A percentile compares a stretch with the other conserved stretches of the same genome.
phyloP scores from a whole-genome alignment of 306 rosid species.

The Benincasa hispida region DNA sequence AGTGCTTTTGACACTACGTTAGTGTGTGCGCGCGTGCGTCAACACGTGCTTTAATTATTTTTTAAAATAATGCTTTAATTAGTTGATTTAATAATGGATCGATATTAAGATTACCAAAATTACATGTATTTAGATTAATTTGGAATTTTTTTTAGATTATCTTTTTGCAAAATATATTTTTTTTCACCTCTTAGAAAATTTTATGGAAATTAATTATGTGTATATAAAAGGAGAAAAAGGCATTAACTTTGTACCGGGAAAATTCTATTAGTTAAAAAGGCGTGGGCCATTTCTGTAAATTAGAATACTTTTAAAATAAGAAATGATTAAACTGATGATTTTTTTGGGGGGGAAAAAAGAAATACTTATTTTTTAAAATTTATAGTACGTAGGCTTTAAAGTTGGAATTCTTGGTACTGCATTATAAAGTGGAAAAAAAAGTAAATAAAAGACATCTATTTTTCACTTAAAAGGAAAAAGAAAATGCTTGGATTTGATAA shows the following conservation, averaged over 20 bases:
- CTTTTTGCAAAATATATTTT: too few species aligned
- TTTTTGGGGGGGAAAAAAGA: neutral
- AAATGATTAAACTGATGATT: neutral
- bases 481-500: neutral
- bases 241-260: neutral
- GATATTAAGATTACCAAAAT: too few species aligned
- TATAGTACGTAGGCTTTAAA: neutral
- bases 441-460: neutral
- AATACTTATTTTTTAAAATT: neutral
- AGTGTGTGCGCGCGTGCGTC: too few species aligned
- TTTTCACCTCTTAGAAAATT: too few species aligned
- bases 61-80: too few species aligned
- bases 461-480: neutral
- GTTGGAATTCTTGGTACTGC: neutral
- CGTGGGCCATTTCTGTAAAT: neutral
- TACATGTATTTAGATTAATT: too few species aligned
- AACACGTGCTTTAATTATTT: too few species aligned
- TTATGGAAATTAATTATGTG: neutral
- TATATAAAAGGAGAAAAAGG: neutral
- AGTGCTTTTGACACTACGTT: too few species aligned
- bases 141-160: too few species aligned
- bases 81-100: too few species aligned
- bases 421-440: neutral
- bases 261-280: neutral
- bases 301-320: neutral